phyloP scores from a whole-genome alignment of 306 rosid species.

The Trifolium dubium region DNA sequence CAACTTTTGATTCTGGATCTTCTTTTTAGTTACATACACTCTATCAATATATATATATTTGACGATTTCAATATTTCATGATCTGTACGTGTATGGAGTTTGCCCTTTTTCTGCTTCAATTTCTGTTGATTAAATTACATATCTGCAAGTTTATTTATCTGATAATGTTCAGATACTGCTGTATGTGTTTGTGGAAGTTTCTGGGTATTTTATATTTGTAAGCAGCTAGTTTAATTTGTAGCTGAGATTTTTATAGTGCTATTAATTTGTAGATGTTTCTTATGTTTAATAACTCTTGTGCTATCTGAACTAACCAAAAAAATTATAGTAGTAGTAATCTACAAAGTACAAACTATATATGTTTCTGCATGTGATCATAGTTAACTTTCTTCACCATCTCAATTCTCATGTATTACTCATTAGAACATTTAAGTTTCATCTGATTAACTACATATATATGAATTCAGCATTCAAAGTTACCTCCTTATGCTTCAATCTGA shows the following conservation, averaged over 20 bases:
- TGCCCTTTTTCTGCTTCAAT: not conserved
- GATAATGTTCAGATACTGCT: not conserved
- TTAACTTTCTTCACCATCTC: slow-evolving; percentile 10
- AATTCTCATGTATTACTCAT: not conserved
- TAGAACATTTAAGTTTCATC: slow-evolving; percentile 19
- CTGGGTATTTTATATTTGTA: not conserved
- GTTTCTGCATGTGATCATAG: slow-evolving; percentile 9
- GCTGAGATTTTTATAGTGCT: not conserved
- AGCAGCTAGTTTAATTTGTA: not conserved
- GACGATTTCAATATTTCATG: slow-evolving; percentile 20
- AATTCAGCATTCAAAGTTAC: not conserved
- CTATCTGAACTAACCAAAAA: not conserved
- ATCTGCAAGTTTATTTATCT: not conserved
- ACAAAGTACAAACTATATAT: not conserved
- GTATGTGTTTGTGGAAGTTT: slow-evolving; percentile 5
- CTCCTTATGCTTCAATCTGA: not conserved
- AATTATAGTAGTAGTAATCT: no score
- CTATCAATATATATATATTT: not conserved
- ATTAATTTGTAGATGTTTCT: not conserved
- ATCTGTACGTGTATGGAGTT: not conserved
- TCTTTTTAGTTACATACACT: slow-evolving; percentile 20
- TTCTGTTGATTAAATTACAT: slow-evolving; percentile 4
- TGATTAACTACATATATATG: not conserved
- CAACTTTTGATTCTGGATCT: slow-evolving; percentile 30
- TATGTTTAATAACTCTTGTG: not conserved